A percentile compares a stretch with the other conserved stretches of the same genome.
These are phyloP conservation scores for Debaryomyces subglobosus DNA, from an alignment of 1,139 yeast genomes.

Conservation along the genomic window DNA sequence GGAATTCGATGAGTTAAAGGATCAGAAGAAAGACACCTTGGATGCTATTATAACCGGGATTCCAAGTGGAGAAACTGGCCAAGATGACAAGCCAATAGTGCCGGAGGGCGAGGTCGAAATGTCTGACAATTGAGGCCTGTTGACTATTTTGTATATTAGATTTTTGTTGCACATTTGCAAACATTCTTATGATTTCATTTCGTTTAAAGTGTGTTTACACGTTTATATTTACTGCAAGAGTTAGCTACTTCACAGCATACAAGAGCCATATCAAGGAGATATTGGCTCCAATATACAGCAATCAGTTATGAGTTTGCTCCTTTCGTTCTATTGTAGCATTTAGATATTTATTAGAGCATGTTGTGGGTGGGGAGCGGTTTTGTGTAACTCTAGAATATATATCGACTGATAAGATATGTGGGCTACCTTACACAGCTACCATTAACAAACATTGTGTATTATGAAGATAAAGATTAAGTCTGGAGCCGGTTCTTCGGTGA, in stretches of 20 bases:
- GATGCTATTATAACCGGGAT: constrained; percentile 45
- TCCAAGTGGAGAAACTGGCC: constrained; percentile 24
- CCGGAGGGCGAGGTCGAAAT: constrained; percentile 21
- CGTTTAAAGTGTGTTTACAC: constrained; percentile 3
- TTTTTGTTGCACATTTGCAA: constrained; percentile 1
- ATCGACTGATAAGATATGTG: not conserved
- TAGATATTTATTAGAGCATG: not conserved
- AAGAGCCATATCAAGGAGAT: not conserved
- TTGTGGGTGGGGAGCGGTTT: not conserved
- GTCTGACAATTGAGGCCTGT: constrained; percentile 17
- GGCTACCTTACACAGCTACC: not conserved
- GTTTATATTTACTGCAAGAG: constrained; percentile 3
- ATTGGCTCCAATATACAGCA: not conserved
- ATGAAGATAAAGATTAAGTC: constrained; percentile 32
- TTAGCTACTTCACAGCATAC: not conserved
- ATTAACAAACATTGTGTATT: not conserved
- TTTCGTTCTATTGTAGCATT: not conserved
- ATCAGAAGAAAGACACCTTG: constrained; percentile 44
- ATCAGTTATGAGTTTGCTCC: not conserved
- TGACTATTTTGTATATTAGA: constrained; percentile 7
- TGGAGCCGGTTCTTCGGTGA: constrained; percentile 19
- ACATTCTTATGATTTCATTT: constrained; percentile 6
- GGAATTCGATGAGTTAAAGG: constrained; percentile 37
- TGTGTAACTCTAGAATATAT: not conserved
- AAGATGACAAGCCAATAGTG: constrained; percentile 9